Conservation (phyloP, 768 basidiomycete genomes). For the Neoboletus brunneissimus region DNA sequence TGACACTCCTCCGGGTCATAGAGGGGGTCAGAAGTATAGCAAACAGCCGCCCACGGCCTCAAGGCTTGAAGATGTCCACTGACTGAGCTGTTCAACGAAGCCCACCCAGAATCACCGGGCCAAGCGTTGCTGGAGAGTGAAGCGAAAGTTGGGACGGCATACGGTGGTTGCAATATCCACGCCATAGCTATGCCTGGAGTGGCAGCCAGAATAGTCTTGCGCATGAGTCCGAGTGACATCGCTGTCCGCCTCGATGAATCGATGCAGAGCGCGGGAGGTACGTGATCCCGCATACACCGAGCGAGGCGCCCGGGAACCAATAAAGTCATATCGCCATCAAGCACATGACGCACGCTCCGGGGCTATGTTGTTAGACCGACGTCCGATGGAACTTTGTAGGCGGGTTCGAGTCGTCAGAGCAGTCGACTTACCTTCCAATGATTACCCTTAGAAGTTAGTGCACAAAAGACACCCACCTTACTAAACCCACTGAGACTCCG, state of each 20-base stretch:
- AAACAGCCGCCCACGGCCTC: constrained; percentile 23
- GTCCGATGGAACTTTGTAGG: too few relatives aligned
- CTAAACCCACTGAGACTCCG: too few relatives aligned
- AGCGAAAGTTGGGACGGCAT: constrained; percentile 5
- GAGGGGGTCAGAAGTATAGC: constrained; percentile 20
- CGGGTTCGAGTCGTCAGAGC: too few relatives aligned
- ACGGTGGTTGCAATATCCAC: background rate
- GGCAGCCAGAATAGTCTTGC: background rate
- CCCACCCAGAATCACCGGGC: constrained; percentile 10
- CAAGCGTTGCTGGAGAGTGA: constrained; percentile 4
- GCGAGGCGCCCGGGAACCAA: background rate
- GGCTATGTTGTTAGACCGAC: background rate
- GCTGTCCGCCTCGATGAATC: background rate
- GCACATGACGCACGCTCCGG: background rate
- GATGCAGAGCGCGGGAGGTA: background rate
- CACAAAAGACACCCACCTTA: too few relatives aligned
- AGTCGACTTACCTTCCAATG: too few relatives aligned
- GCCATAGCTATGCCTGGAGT: background rate
- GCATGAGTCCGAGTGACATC: background rate
- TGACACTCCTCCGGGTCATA: constrained; percentile 17
- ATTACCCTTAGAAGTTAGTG: too few relatives aligned
- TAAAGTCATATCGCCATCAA: background rate
- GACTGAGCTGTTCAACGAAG: constrained; percentile 14
- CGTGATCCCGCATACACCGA: background rate
- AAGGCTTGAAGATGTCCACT: constrained; percentile 17